Conservation (phyloP, 257 asterid species). For the Scutellaria minor region DNA sequence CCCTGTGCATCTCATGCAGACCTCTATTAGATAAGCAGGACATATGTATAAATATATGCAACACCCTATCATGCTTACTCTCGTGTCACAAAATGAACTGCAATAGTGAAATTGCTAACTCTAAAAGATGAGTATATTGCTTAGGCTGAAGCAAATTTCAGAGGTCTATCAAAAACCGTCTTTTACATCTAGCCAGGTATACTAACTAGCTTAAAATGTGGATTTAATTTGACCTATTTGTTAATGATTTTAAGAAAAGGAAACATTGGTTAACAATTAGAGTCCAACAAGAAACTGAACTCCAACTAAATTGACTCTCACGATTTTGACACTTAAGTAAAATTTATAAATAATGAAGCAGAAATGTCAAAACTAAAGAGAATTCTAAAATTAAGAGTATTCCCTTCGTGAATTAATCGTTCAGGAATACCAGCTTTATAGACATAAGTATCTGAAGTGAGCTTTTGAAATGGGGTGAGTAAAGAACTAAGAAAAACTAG, state of each 20-base stretch:
- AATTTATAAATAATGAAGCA: neutral
- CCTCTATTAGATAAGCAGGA: conserved; percentile 33
- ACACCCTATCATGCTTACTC: conserved; percentile 10
- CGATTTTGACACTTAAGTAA: neutral
- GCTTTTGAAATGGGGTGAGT: neutral
- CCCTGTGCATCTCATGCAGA: conserved; percentile 58
- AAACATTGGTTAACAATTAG: neutral
- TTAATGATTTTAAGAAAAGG: conserved; percentile 7
- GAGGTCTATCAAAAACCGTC: neutral
- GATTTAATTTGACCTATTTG: neutral
- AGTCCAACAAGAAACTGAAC: neutral
- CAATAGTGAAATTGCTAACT: neutral
- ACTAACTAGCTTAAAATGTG: conserved; percentile 9
- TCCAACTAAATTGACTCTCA: neutral
- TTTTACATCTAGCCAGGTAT: neutral
- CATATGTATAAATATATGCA: neutral
- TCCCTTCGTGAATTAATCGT: neutral
- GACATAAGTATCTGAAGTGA: conserved; percentile 2
- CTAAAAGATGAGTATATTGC: conserved; percentile 4
- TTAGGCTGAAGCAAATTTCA: neutral
- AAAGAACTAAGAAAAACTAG: conserved; percentile 14
- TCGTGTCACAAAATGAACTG: conserved; percentile 2
- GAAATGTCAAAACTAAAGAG: conserved; percentile 10
- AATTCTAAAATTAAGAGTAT: neutral
- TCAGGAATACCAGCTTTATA: conserved; percentile 8